Conservation (phyloP, 225 moss, liverwort and hornwort genomes). For the Asterella californica region DNA sequence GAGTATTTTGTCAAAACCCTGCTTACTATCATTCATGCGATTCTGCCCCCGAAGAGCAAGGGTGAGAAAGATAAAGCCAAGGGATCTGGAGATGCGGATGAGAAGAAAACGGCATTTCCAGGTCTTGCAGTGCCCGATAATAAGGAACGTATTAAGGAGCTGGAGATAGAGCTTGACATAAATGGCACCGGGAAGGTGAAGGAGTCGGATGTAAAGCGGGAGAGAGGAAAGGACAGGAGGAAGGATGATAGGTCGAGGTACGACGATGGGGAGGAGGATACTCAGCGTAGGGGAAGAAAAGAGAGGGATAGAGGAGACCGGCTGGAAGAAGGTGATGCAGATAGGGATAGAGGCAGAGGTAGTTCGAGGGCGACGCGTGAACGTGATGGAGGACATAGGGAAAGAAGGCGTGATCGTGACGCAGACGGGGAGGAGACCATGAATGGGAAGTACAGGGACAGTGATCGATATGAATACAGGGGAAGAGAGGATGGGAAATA, state of each 20-base stretch:
- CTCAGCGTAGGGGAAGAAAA: constrained; percentile 17
- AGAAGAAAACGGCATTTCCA: constrained; percentile 59
- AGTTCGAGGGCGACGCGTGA: constrained; percentile 34
- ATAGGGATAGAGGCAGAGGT: constrained; percentile 20
- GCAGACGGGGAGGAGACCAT: constrained; percentile 22
- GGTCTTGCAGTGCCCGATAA: constrained; percentile 78
- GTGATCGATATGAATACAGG: constrained; percentile 20
- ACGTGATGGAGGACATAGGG: constrained; percentile 24
- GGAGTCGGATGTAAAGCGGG: constrained; percentile 7
- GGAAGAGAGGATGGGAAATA: constrained; percentile 17
- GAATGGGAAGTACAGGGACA: constrained; percentile 20
- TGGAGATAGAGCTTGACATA: constrained; percentile 64
- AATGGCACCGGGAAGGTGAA: background rate
- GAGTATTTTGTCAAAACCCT: constrained; percentile 88
- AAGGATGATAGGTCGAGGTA: constrained; percentile 8
- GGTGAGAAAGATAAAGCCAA: constrained; percentile 52
- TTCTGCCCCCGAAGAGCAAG: constrained; percentile 55
- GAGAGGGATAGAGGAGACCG: constrained; percentile 15
- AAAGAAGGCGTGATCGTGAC: constrained; percentile 26
- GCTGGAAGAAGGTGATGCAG: constrained; percentile 12
- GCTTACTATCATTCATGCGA: constrained; percentile 82
- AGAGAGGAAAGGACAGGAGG: constrained; percentile 11
- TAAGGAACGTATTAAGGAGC: constrained; percentile 73
- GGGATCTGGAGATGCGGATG: constrained; percentile 27
- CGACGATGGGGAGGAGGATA: constrained; percentile 40